phyloP scores from a whole-genome alignment of 352 stramenopile species.

The Globisporangium carolinianum region DNA sequence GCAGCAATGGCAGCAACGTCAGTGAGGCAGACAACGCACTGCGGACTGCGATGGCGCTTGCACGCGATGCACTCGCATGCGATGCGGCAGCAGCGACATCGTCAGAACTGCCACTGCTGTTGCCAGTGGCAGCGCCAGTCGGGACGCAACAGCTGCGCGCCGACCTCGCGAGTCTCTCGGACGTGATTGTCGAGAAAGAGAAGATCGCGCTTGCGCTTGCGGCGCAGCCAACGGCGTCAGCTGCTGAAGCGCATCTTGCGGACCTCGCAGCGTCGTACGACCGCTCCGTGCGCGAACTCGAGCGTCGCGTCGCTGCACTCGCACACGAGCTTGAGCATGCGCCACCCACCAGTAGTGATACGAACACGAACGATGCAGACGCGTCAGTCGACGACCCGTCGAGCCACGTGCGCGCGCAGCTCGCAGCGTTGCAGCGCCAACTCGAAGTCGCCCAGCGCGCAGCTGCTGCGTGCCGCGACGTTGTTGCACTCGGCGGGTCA shows the following conservation, averaged over 20 bases:
- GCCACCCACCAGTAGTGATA: conserved; percentile 1
- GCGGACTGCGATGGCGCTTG: conserved; percentile 3
- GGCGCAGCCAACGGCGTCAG: conserved; percentile 8
- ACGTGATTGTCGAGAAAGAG: conserved; percentile 48
- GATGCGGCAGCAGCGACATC: conserved; percentile 17
- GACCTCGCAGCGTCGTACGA: conserved; percentile 31
- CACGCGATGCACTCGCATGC: conserved; percentile 28
- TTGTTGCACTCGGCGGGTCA: conserved; percentile 24
- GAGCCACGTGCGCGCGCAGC: conserved; percentile 14
- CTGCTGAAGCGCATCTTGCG: conserved; percentile 19
- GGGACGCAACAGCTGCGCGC: conserved; percentile 7
- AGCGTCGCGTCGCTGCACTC: conserved; percentile 16
- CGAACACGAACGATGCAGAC: conserved; percentile 1
- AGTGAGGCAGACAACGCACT: conserved; percentile 9
- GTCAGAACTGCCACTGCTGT: not conserved
- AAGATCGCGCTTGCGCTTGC: conserved; percentile 25
- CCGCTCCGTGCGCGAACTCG: conserved; percentile 29
- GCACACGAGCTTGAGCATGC: not conserved
- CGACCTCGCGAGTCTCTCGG: conserved; percentile 25
- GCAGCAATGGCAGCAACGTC: not conserved
- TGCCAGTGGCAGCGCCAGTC: not conserved
- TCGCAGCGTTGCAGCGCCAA: conserved; percentile 22
- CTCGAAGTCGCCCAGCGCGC: conserved; percentile 29
- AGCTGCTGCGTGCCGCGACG: conserved; percentile 29
- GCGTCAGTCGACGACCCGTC: not conserved